phyloP scores from a whole-genome alignment of 805 yeast species.

The Teunomyces funiuensis region DNA sequence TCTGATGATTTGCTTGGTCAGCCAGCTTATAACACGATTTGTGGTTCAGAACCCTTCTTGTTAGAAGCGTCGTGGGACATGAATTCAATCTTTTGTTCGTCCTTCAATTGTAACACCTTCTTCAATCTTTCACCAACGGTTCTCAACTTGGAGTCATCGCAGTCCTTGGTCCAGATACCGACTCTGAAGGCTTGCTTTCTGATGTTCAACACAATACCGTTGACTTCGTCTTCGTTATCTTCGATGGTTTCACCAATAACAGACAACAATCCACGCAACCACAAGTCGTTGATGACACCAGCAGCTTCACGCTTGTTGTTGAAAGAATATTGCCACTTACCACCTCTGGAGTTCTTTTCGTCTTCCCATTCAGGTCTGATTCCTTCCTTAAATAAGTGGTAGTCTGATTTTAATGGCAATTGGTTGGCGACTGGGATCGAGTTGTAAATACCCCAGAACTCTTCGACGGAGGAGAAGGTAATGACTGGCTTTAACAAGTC shows the following conservation, averaged over 20 bases:
- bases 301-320: slow-evolving; percentile 62
- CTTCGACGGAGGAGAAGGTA: slow-evolving; percentile 92
- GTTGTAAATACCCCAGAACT: slow-evolving; percentile 97
- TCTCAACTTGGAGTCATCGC: slow-evolving; percentile 59
- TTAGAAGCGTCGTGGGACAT: slow-evolving; percentile 59
- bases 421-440: slow-evolving; percentile 90
- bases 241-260: slow-evolving; percentile 95
- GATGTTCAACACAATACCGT: slow-evolving; percentile 89
- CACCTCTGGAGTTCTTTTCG: slow-evolving; percentile 80
- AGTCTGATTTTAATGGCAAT: slow-evolving; percentile 88
- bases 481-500: slow-evolving; percentile 91
- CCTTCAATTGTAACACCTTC: slow-evolving; percentile 74
- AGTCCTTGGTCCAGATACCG: slow-evolving; percentile 91
- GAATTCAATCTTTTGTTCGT: slow-evolving; percentile 78
- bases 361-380: slow-evolving; percentile 99
- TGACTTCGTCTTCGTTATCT: slow-evolving; percentile 79
- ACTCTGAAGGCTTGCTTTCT: slow-evolving; percentile 81
- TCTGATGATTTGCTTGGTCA: not conserved
- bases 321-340: slow-evolving; percentile 79
- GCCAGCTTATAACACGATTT: slow-evolving; percentile 28
- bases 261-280: slow-evolving; percentile 87
- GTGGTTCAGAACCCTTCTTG: slow-evolving; percentile 39
- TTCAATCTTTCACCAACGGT: slow-evolving; percentile 86
- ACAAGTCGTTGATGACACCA: slow-evolving; percentile 76
- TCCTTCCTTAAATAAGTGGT: slow-evolving; percentile 91